Conservation (phyloP, 176 grass and related monocot species). For the Triticum urartu region DNA sequence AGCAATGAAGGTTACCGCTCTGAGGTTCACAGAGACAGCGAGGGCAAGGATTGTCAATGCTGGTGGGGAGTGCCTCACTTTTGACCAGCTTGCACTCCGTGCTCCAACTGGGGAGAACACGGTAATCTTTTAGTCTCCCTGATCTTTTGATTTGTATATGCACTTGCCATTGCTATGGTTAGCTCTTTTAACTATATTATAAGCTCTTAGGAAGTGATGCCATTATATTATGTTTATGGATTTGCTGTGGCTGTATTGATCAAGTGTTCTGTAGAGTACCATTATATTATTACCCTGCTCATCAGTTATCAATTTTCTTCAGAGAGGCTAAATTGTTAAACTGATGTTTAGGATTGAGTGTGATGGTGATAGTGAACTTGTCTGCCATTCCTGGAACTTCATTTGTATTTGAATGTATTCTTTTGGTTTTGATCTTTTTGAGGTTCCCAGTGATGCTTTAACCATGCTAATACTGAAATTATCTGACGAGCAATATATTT, state of each 20-base stretch:
- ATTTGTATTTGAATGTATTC: neutral
- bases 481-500: conserved; percentile 46
- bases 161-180: neutral
- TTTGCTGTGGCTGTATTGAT: neutral
- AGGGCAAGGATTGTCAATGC: conserved; percentile 82
- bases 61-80: conserved; percentile 87
- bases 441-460: conserved; percentile 65
- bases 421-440: neutral
- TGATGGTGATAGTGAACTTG: neutral
- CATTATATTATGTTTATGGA: too few relatives aligned
- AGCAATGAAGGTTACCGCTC: conserved; percentile 75
- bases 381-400: too few relatives aligned
- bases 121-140: conserved; percentile 31
- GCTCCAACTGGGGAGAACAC: conserved; percentile 73
- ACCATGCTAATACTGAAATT: conserved; percentile 89
- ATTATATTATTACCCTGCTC: neutral
- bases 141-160: neutral
- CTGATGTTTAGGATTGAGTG: neutral
- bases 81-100: conserved; percentile 87
- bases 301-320: neutral
- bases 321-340: neutral
- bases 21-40: conserved; percentile 81
- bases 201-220: neutral
- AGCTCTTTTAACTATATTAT: neutral
- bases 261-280: neutral